These are phyloP conservation scores for Candida loeiensis DNA, from an alignment of 805 yeast genomes.

Conservation along the genomic window DNA sequence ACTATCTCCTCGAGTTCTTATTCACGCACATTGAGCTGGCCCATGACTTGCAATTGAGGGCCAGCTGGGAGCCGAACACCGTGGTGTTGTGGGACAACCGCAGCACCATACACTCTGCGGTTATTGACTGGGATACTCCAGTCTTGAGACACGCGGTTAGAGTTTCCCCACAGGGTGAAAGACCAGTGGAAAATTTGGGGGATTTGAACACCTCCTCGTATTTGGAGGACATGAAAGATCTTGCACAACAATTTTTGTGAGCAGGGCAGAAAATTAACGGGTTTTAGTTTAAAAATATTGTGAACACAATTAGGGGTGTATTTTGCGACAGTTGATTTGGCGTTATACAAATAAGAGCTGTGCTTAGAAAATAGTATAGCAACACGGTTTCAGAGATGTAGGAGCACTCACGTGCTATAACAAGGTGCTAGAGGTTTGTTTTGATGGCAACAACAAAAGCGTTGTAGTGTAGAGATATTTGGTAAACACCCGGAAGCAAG, in stretches of 20 bases:
- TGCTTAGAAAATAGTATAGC: background rate
- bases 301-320: background rate
- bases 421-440: no score
- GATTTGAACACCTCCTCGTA: slow-evolving; percentile 26
- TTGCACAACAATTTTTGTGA: background rate
- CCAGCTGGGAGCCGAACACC: slow-evolving; percentile 66
- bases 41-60: slow-evolving; percentile 65
- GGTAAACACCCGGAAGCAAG: no score
- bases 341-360: no score
- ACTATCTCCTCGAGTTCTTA: slow-evolving; percentile 54
- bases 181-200: slow-evolving; percentile 50
- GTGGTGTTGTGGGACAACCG: slow-evolving; percentile 82
- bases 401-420: no score
- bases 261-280: background rate
- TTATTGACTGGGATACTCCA: slow-evolving; percentile 67
- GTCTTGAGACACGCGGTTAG: slow-evolving; percentile 70
- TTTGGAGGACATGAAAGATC: slow-evolving; percentile 2
- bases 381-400: no score
- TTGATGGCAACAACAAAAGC: background rate
- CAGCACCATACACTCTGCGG: slow-evolving; percentile 63
- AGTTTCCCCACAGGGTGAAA: slow-evolving; percentile 69
- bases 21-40: slow-evolving; percentile 49
- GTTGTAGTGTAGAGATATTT: background rate
- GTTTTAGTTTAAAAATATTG: background rate
- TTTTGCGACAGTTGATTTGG: no score